Percentiles rank a stretch among this genome's conserved stretches.
Conservation (phyloP, 164 flowering plant genomes). For the Stephania cephalantha region DNA sequence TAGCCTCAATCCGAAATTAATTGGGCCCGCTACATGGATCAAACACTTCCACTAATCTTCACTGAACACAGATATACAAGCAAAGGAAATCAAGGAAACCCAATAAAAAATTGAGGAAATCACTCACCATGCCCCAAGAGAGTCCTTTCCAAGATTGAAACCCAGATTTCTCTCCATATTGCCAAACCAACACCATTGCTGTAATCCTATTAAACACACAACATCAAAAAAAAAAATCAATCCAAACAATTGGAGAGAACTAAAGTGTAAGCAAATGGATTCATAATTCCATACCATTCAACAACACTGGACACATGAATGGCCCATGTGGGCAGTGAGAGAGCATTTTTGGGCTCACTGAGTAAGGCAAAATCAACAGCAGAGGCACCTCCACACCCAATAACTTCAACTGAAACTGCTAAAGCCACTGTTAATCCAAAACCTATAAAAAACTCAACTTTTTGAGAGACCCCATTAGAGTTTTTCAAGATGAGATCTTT, state of each 20-base stretch:
- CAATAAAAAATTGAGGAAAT: neutral
- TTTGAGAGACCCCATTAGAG: neutral
- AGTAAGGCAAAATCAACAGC: slow-evolving; percentile 40
- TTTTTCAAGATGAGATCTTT: neutral
- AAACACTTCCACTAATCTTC: too few relatives aligned
- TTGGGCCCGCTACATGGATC: too few relatives aligned
- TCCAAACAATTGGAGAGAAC: neutral
- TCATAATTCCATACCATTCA: slow-evolving; percentile 55
- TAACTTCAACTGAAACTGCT: slow-evolving; percentile 1
- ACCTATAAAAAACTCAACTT: slow-evolving; percentile 25
- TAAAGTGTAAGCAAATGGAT: neutral
- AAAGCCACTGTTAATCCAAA: slow-evolving; percentile 31
- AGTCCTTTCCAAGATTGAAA: slow-evolving; percentile 92
- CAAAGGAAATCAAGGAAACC: neutral
- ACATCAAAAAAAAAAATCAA: slow-evolving; percentile 3
- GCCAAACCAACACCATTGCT: slow-evolving; percentile 94
- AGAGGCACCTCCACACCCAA: slow-evolving; percentile 29
- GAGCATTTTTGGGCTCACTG: slow-evolving; percentile 77
- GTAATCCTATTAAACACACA: slow-evolving; percentile 43
- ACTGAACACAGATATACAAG: too few relatives aligned
- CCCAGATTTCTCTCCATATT: slow-evolving; percentile 81
- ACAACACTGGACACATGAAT: slow-evolving; percentile 89
- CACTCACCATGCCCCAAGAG: slow-evolving; percentile 96
- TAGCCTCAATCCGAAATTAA: too few relatives aligned
- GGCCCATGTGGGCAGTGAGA: slow-evolving; percentile 95